phyloP scores from a whole-genome alignment of 768 basidiomycete genomes.

The Tulasnella sp. region DNA sequence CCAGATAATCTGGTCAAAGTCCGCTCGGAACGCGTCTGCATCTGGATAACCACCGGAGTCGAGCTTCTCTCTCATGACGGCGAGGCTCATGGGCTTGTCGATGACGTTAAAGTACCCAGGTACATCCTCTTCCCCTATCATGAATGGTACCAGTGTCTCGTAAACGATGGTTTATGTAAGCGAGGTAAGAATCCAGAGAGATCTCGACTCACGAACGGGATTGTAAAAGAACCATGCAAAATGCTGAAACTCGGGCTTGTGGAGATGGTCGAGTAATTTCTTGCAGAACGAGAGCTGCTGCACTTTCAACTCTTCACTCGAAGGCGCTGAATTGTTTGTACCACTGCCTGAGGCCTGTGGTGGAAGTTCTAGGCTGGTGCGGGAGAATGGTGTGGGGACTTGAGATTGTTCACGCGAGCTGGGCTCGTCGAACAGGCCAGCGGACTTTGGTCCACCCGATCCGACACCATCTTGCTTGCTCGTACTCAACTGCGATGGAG shows the following conservation, averaged over 20 bases:
- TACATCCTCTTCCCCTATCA: conserved; percentile 21
- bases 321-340: conserved; percentile 14
- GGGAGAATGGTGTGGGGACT: background rate
- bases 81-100: conserved; percentile 33
- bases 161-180: background rate
- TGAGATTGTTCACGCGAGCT: conserved; percentile 1
- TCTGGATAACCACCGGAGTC: conserved; percentile 28
- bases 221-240: conserved; percentile 31
- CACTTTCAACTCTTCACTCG: conserved; percentile 21
- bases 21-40: conserved; percentile 27
- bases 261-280: conserved; percentile 28
- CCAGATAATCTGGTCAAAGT: conserved; percentile 31
- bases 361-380: background rate
- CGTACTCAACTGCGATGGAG: too few relatives aligned
- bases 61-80: conserved; percentile 29
- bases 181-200: background rate
- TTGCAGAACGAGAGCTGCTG: conserved; percentile 29
- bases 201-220: conserved; percentile 28
- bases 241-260: conserved; percentile 25
- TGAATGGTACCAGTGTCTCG: too few relatives aligned
- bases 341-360: background rate
- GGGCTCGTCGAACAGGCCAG: background rate
- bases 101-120: conserved; percentile 31
- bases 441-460: background rate
- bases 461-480: background rate